phyloP scores from a whole-genome alignment of 164 flowering plant species.

The Magnolia kwangsiensis region DNA sequence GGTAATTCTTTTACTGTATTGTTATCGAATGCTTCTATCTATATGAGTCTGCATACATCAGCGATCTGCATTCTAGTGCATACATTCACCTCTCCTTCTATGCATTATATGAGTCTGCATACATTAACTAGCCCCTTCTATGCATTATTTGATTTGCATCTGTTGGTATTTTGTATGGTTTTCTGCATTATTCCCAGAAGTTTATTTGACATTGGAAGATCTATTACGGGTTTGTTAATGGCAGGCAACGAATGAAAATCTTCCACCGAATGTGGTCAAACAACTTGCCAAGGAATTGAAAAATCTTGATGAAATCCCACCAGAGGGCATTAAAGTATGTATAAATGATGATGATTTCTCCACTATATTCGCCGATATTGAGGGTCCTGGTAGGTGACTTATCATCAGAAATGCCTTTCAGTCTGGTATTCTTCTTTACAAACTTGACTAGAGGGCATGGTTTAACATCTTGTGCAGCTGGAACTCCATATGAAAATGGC shows the following conservation, averaged over 20 bases:
- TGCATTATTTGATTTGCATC: not conserved
- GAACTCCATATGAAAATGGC: constrained; percentile 96
- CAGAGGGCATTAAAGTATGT: constrained; percentile 90
- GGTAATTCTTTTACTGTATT: not conserved
- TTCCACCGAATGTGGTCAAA: constrained; percentile 92
- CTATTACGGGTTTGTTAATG: not conserved
- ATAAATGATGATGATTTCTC: constrained; percentile 92
- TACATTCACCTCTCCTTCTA: not conserved
- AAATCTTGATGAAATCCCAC: constrained; percentile 92
- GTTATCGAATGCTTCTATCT: not conserved
- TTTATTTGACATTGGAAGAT: not conserved
- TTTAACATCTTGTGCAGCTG: constrained; percentile 58
- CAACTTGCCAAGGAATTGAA: constrained; percentile 96
- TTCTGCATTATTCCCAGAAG: not conserved
- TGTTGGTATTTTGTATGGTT: not conserved
- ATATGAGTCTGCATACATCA: not conserved
- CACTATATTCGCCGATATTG: constrained; percentile 87
- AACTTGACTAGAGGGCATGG: not conserved
- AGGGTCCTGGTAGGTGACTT: constrained; percentile 75
- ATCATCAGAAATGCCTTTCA: not conserved
- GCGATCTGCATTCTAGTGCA: not conserved
- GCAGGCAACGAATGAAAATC: constrained; percentile 95
- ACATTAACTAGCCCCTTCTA: no score
- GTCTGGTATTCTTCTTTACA: not conserved
- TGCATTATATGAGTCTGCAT: no score